Base-by-base conservation (phyloP, 1,284 basidiomycete genomes). In the Ceratobasidium sp. region DNA sequence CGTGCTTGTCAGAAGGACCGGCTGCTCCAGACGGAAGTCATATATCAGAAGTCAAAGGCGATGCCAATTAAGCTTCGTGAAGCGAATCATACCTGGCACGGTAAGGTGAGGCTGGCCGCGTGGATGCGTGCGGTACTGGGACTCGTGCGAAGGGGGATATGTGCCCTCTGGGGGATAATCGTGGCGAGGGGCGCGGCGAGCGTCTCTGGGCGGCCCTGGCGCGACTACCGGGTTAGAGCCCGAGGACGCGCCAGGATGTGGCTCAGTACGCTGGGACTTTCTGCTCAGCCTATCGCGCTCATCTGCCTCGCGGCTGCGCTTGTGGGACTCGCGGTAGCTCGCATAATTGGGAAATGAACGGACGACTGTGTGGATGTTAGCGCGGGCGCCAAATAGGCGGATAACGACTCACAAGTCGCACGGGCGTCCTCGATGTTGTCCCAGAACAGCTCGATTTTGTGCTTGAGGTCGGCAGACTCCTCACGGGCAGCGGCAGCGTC, bases 71-170 rank as follows among this genome's bases (percentile, higher is more conserved):
- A 43, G 59, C 37, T 24, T 46, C 39, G 53, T 31, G 9, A 53
- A 53, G 49, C 49, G 22, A 31, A 58, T 22, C 53, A 16, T 71
- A 71, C 66, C 66, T 58, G 66, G 66, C 41, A 71, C 54, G 16
- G 66, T 43, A 24, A 71, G 66, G 66, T 71, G 66, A 71, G 66
- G 66, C 66, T 71, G 66, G 54, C 66, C 66, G 66, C 66, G 66
- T 71, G 74, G 65, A 34, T 62, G 56, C 29, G 65, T 22, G 53
- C 65, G 56, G 65, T 48, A 62, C 31, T 74, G 71, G 48, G 58
- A 53, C 65, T 75, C 54, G 65, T 75, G 64, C 16, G 59, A 16
- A 27, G 54, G 54, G 53, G 65, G 53, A 22, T 71, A 71, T 31
- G 24, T 22, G 39, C 34, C 22, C 24, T 71, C 66, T 9, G 62